Base-by-base conservation (phyloP, 768 basidiomycete genomes). In the Auricularia heimuer region DNA sequence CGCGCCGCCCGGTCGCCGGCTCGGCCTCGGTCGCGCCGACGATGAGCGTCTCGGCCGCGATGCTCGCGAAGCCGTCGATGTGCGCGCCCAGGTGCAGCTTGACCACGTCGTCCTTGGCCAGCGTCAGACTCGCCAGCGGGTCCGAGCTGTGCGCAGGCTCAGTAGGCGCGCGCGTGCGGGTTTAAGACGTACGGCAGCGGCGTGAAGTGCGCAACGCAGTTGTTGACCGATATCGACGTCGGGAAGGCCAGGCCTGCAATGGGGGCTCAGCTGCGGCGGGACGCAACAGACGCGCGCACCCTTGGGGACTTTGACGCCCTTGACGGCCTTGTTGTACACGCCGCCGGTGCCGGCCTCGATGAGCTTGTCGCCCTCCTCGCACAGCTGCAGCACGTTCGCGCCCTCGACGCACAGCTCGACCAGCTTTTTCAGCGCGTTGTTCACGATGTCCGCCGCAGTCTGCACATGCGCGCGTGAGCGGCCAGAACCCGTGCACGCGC, bases 61-160 rank as follows among this genome's bases (percentile, higher is more conserved):
- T 87, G 63, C 93, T 86, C 21, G 95, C 94, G 76, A 91, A 98
- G 65, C 97, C 97, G 74, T 98, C 96, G 76, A 99, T 94, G 73
- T 99, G 97, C 21, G 95, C 94, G 58, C 97, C 97, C 66, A 98
- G 82, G 75, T 95, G 92, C 68, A 99, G 78, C 79, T 98, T 98
- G 69, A 98, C 96, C 65, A 99, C 86, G 74, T 99, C 97, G 66
- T 86, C 86, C 68, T 93, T 89, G 34, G 83, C 85, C 68, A 95
- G 82, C 62, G 75, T 82, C 74, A 87, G 85, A 6, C 79, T 77
- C 34, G 89, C 84, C 68, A 84, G 82, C 16, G 87, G 77, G 77
- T 94, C 91, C 44, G 91, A 92, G 69, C 89, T 91, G 71, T 62
- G 51, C 47, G 65, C 65, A 29, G 29, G 29, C 29, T 29, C 29